phyloP scores from a whole-genome alignment of 176 grass and related monocot genomes.

The Oropetium thomaeum region DNA sequence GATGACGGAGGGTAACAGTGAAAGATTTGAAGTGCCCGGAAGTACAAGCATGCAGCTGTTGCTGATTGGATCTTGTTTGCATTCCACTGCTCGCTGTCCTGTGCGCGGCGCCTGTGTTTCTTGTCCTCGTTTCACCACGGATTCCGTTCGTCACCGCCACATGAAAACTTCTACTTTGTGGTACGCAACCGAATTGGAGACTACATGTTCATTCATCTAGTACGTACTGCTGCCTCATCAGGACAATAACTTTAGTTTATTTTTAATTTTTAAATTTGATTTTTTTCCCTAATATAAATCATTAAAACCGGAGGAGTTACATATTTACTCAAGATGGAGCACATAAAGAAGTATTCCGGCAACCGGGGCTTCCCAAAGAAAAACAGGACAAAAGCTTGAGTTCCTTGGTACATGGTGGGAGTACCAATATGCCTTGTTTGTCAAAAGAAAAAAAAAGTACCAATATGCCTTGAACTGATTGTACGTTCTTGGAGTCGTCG shows the following conservation, averaged over 20 bases:
- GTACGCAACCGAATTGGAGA: background rate
- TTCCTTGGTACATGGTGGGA: background rate
- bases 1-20: background rate
- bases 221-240: too few species aligned
- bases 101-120: background rate
- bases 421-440: too few species aligned
- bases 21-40: constrained; percentile 18
- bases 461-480: background rate
- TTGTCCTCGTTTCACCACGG: constrained; percentile 7
- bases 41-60: constrained; percentile 39
- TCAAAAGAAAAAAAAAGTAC: too few species aligned
- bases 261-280: too few species aligned
- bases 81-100: constrained; percentile 28
- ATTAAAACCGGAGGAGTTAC: too few species aligned
- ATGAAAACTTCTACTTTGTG: background rate
- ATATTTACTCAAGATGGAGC: too few species aligned
- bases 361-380: background rate
- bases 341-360: background rate
- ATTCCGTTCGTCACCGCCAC: background rate
- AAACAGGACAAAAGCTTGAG: background rate
- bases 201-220: too few species aligned
- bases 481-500: background rate
- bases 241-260: too few species aligned
- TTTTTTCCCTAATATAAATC: too few species aligned
- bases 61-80: constrained; percentile 38